A percentile compares a stretch with the other conserved stretches of the same genome.
phyloP scores from a whole-genome alignment of 1,139 yeast genomes.

The Sugiyamaella pinicola region DNA sequence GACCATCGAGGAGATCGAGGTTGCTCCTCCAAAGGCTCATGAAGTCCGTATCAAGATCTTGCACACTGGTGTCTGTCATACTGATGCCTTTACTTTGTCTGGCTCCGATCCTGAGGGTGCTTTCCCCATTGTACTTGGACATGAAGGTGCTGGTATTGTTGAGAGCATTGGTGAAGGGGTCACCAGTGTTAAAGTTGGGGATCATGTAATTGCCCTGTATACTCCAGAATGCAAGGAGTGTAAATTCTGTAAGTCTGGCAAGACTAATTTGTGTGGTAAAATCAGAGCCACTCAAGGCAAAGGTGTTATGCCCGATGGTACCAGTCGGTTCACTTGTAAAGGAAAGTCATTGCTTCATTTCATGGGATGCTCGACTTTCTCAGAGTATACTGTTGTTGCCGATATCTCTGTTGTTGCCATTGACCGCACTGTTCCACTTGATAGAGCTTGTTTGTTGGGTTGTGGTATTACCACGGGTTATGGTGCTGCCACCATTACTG shows the following conservation, averaged over 20 bases:
- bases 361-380: slow-evolving; percentile 97
- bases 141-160: slow-evolving; percentile 96
- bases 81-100: slow-evolving; percentile 94
- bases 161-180: slow-evolving; percentile 94
- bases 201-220: slow-evolving; percentile 86
- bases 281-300: slow-evolving; percentile 91
- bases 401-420: slow-evolving; percentile 97
- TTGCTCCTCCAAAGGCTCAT: slow-evolving; percentile 91
- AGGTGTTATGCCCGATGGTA: slow-evolving; percentile 96
- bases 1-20: slow-evolving; percentile 82
- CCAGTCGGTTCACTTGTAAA: slow-evolving; percentile 75
- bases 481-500: slow-evolving; percentile 96
- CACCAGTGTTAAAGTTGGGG: slow-evolving; percentile 82
- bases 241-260: slow-evolving; percentile 92
- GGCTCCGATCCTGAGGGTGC: slow-evolving; percentile 97
- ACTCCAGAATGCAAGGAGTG: slow-evolving; percentile 97
- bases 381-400: slow-evolving; percentile 96
- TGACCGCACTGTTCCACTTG: slow-evolving; percentile 78
- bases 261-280: slow-evolving; percentile 90
- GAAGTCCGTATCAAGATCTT: slow-evolving; percentile 90
- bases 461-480: slow-evolving; percentile 99
- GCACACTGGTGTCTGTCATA: slow-evolving; percentile 95
- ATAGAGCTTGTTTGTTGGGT: slow-evolving; percentile 88
- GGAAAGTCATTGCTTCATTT: slow-evolving; percentile 86
- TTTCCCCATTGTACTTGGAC: slow-evolving; percentile 85